These are phyloP conservation scores for Leptodermis oblonga DNA, from an alignment of 257 asterid species.

Conservation along the genomic window DNA sequence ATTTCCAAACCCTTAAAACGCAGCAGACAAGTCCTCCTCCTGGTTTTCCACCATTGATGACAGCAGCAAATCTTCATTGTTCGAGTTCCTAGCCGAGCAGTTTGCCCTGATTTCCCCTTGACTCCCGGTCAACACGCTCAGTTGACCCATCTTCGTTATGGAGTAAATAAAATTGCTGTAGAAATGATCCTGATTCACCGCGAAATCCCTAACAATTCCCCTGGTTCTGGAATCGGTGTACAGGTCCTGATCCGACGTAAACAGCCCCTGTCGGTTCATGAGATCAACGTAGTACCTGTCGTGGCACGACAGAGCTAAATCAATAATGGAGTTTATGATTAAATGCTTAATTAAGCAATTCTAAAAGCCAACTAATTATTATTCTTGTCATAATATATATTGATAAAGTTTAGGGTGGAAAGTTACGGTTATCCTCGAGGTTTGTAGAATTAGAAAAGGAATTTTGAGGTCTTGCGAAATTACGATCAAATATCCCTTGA, in stretches of 20 bases:
- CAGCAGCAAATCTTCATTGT: slow-evolving; percentile 12
- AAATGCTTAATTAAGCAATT: no score
- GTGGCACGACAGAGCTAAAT: no score
- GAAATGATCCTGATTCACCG: slow-evolving; percentile 40
- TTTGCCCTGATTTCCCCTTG: slow-evolving; percentile 60
- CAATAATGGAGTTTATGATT: no score
- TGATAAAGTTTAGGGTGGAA: no score
- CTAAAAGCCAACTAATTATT: no score
- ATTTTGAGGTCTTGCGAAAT: no score
- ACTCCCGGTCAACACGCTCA: slow-evolving; percentile 53
- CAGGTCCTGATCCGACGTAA: slow-evolving; percentile 73
- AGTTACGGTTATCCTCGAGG: no score
- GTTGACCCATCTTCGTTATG: slow-evolving; percentile 61
- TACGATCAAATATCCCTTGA: no score
- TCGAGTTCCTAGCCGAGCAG: slow-evolving; percentile 47
- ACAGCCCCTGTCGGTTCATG: slow-evolving; percentile 65
- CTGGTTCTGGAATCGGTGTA: slow-evolving; percentile 52
- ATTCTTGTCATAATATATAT: no score
- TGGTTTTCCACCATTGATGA: not conserved
- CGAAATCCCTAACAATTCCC: slow-evolving; percentile 48
- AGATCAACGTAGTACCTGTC: slow-evolving; percentile 62
- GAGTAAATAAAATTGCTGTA: slow-evolving; percentile 43
- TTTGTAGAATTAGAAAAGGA: no score
- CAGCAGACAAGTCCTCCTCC: not conserved
- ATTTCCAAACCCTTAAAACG: not conserved